phyloP scores from a whole-genome alignment of 1,284 basidiomycete genomes.

The Apiotrichum mycotoxinovorans region DNA sequence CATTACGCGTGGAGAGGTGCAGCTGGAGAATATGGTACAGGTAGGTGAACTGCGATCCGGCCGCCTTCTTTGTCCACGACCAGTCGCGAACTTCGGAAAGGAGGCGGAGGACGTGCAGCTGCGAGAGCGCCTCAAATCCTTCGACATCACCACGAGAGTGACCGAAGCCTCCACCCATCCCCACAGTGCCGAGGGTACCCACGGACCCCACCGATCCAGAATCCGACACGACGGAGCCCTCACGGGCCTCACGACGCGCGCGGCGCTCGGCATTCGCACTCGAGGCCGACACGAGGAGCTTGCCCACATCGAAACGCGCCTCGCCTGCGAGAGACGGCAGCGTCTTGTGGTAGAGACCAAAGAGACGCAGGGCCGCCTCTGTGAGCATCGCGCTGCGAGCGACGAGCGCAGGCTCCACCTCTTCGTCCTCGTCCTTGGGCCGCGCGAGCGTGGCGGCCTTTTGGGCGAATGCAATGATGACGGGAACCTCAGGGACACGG shows the following conservation, averaged over 20 bases:
- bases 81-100: constrained; percentile 71
- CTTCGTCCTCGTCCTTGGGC: constrained; percentile 44
- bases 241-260: constrained; percentile 39
- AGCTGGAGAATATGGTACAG: constrained; percentile 66
- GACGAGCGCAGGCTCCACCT: constrained; percentile 39
- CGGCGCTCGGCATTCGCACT: constrained; percentile 44
- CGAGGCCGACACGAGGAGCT: constrained; percentile 61
- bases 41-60: constrained; percentile 52
- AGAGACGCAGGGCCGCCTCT: constrained; percentile 71
- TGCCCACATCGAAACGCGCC: constrained; percentile 78
- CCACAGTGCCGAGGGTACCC: constrained; percentile 45
- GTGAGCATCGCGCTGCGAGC: constrained; percentile 59
- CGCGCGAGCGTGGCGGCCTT: constrained; percentile 49
- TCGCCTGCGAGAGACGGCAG: constrained; percentile 72
- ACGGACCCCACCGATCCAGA: constrained; percentile 44
- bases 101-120: constrained; percentile 74
- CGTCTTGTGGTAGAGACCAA: constrained; percentile 77
- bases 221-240: constrained; percentile 45
- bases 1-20: constrained; percentile 56
- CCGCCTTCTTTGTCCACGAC: constrained; percentile 66
- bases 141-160: constrained; percentile 49
- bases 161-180: constrained; percentile 51
- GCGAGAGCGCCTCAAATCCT: constrained; percentile 61
- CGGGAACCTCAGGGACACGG: constrained; percentile 76
- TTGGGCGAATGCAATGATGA: constrained; percentile 73